A percentile compares a stretch with the other conserved stretches of the same genome.
phyloP scores from a whole-genome alignment of 2,329 filamentous ascomycete genomes.

The Ophiostoma ips region DNA sequence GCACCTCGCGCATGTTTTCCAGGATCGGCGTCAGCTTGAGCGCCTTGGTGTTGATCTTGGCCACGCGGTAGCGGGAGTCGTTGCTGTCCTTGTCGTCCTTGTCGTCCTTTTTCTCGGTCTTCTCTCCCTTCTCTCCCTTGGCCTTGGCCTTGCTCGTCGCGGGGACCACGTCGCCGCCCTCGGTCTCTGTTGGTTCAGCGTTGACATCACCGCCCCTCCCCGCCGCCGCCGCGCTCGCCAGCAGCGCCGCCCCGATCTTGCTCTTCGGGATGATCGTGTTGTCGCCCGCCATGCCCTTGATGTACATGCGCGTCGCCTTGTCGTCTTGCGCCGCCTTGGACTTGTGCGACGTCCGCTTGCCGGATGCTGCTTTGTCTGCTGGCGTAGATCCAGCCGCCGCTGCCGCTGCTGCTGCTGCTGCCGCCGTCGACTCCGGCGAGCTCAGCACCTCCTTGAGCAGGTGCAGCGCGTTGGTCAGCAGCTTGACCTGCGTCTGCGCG shows the following conservation, averaged over 20 bases:
- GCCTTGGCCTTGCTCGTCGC: not conserved
- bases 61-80: conserved; percentile 11
- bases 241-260: not conserved
- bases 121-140: not conserved
- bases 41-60: conserved; percentile 16
- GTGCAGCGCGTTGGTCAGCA: conserved; percentile 24
- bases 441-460: conserved; percentile 25
- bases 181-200: too few species aligned
- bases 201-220: too few species aligned
- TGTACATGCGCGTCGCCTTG: not conserved
- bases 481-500: conserved; percentile 17
- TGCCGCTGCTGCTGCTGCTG: not conserved
- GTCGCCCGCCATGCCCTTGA: not conserved
- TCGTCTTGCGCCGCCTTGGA: not conserved
- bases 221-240: not conserved
- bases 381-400: too few species aligned
- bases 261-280: not conserved
- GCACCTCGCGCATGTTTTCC: conserved; percentile 29
- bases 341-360: not conserved
- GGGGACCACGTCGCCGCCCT: not conserved
- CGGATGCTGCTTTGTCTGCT: not conserved
- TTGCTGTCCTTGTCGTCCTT: not conserved
- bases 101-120: not conserved
- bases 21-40: conserved; percentile 22
- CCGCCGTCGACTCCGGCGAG: not conserved